Base-by-base conservation (phyloP, 371 early-diverging fungal species). In the Paraphysoderma sedebokerense region DNA sequence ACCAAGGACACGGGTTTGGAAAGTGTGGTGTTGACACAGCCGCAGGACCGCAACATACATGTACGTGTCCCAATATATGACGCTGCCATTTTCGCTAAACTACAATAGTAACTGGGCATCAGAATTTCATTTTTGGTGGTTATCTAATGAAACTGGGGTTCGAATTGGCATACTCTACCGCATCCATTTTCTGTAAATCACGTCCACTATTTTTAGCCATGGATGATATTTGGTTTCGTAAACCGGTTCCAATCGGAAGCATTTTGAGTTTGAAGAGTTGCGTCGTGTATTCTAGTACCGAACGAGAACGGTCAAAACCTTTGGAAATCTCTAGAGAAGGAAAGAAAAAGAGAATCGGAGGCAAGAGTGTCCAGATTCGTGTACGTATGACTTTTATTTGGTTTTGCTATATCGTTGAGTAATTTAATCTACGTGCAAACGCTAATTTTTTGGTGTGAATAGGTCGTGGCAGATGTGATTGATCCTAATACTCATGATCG, bases 11-110 rank as follows among this genome's bases (percentile, higher is more conserved):
- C 92, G 6, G 62, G 55, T 4, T 66, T 84, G 53, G 71, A 82
- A 38, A 76, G 81, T 19, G 70, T 82, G 29, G 67, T 67, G 38
- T 53, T 85, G 28, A 76, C 80, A 79, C 71, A 75, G 47, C 85
- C 86, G 22, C 86, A 85, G 48, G 82, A 88, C 41, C 78, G 92
- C 35, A 95, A 95, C 52, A 77, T 95, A 30, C 89, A 95, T n/a
- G n/a, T n/a, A n/a, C n/a, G n/a, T n/a, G n/a, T n/a, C n/a, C n/a
- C n/a, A n/a, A n/a, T n/a, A n/a, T n/a, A n/a, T n/a, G n/a, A n/a
- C n/a, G n/a, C n/a, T n/a, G n/a, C n/a, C n/a, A n/a, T n/a, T n/a
- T n/a, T n/a, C n/a, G n/a, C n/a, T n/a, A n/a, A n/a, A n/a, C n/a
- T n/a, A n/a, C n/a, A n/a, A n/a, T n/a, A n/a, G 48, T 81, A 88